Evolutionary conservation across 1,139 yeast species (phyloP), one percentile per base, ranked within the genome.

Genomic region (Scheffersomyces insectosa): DNA sequence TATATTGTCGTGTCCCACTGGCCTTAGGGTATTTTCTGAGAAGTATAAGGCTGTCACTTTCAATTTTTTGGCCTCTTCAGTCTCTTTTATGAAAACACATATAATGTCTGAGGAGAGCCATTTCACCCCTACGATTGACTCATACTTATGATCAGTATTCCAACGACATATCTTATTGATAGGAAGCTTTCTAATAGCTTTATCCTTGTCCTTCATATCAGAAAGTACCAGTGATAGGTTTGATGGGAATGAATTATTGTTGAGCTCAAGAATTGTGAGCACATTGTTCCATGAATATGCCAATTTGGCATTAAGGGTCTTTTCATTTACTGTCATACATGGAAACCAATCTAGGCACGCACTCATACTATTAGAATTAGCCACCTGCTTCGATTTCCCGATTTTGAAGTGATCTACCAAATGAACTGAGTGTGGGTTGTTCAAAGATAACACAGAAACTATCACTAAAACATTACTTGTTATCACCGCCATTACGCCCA

Each of bases 241-340:
- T 0, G 43, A 9, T 1, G 75, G 72, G 9, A 72, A 48, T 2
- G 59, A 45, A 2, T 52, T 38, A 48, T 68, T 67, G 33, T 65
- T 65, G 1, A 86, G 59, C 48, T 85, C 88, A 25, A 84, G 51
- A 1, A 87, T 61, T 0, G 81, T 75, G 39, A 87, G 54, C 11
- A 71, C 70, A 49, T 82, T 81, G 20, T 80, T 72, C 87, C 90
- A 85, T 32, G 85, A 69, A 54, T 82, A 86, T 0, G 87, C 91
- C 35, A 88, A 61, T 45, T 74, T 67, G 0, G 91, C 82, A 32
- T 65, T 63, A 40, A 62, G 47, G 4, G 59, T 43, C 11, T 29
- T 28, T 40, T 57, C 60, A 15, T 49, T 46, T 3, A 54, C 56
- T 16, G 51, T 45, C 55, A 66, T 60, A 42, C 72, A 65, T 0